Base-by-base conservation (phyloP, 2,329 filamentous ascomycete genomes). In the Byssothecium circinans region DNA sequence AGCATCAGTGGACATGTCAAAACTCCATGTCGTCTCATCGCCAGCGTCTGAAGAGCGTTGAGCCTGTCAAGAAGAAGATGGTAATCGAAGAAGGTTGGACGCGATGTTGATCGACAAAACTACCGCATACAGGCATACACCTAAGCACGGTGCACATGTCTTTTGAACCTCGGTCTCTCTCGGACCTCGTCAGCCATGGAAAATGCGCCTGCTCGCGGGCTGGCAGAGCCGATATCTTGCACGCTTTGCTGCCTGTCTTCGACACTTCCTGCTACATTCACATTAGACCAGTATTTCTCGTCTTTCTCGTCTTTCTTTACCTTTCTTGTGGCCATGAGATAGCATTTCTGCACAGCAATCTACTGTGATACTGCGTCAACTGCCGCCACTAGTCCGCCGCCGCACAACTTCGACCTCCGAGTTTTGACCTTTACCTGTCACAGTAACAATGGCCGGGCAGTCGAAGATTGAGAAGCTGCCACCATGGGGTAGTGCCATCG, bases 401-500 rank as follows among this genome's bases (percentile, higher is more conserved):
- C 30, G 29, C 43, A 47, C 17, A 41, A 20, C 37, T 29, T 29
- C 19, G 8, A 30, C 18, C 19, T 12, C 17, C 23, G 40, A 29
- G 35, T 34, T 41, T 40, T 41, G 19, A 35, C 7, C 11, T 27
- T 10, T 6, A 15, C 8, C 33, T 32, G n/a, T 29, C 36, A 41
- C 38, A 12, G 22, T 33, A 46, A 50, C 43, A 33, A 83, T 83
- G 81, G 69, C 78, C 47, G 76, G 74, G 48, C 77, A 79, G 66
- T 82, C 80, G 32, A 92, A 91, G 72, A 79, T 84, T 54, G 78
- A 78, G 43, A 78, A 78, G 57, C 82, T 97, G 50, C 91, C 94
- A 34, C 89, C 94, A 45, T 97, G 92, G 92, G 92, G 91, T 45
- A 86, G 87, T 67, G 94, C 94, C 45, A 84, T 96, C 57, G 92